Evolutionary conservation across 768 basidiomycete species (phyloP).

Genomic region (Mycena maculata): DNA sequence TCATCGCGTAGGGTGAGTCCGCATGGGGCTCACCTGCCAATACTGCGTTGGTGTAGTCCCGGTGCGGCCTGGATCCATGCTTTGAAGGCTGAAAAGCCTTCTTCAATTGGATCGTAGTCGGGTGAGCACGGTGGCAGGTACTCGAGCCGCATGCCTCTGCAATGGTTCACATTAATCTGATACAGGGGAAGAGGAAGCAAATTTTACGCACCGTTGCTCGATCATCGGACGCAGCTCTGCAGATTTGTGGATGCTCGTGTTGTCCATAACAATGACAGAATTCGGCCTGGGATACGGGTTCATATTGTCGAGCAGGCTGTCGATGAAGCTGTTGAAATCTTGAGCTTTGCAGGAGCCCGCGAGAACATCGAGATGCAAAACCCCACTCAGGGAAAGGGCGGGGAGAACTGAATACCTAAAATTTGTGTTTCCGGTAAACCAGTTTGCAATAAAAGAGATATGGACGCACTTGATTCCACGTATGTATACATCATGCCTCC

Average conservation of each 20-base stretch:
- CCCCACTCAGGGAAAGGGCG: neutral
- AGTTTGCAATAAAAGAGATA: neutral
- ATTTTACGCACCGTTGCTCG: neutral
- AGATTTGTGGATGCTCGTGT: neutral
- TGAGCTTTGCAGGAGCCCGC: neutral
- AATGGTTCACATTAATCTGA: neutral
- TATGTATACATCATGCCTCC: conserved; percentile 5
- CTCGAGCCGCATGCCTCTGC: conserved; percentile 37
- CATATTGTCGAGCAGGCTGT: neutral
- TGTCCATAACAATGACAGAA: neutral
- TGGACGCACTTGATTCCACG: conserved; percentile 11
- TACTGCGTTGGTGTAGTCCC: conserved; percentile 35
- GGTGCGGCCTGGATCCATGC: conserved; percentile 36
- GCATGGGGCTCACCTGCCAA: conserved; percentile 28
- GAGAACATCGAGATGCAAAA: neutral
- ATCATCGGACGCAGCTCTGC: neutral
- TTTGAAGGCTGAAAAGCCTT: conserved; percentile 43
- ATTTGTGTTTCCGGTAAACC: neutral
- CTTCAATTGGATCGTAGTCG: conserved; percentile 47
- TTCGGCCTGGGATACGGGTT: neutral
- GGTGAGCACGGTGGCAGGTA: conserved; percentile 47
- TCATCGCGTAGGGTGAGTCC: conserved; percentile 30
- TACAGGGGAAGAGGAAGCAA: neutral
- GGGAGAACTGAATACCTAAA: conserved; percentile 1
- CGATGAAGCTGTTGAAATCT: neutral